Base-by-base conservation (phyloP, 1,284 basidiomycete genomes). In the Boletellus deceptivus region DNA sequence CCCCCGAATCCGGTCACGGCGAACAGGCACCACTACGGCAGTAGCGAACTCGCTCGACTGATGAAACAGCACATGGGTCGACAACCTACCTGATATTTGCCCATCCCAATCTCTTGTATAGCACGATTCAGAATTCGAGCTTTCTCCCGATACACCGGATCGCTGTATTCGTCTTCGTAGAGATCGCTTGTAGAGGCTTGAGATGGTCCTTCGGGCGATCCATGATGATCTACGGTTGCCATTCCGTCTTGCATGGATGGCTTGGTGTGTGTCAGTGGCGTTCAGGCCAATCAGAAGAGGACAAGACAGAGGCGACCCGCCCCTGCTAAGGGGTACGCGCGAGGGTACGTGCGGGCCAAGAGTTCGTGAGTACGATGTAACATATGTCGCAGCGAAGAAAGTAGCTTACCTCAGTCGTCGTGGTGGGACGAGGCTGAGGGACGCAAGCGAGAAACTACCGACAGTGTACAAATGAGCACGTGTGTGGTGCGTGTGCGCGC, bases 1-100 rank as follows among this genome's bases (percentile, higher is more conserved):
- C 84, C 87, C 41, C 85, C 86, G 64, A 88, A 84, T 8, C 83
- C 82, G 2, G 82, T 74, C 5, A 84, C 78, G 16, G 76, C 59
- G 59, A 84, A 84, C 2, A 85, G 64, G 58, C 63, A 69, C 80
- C 80, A 80, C 80, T 82, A 47, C 8, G 10, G 38, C 2, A 17
- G 16, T 14, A 5, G 10, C 5, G 14, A 3, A 38, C 40, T 9
- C 13, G 6, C 3, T 39, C 47, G 18, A 29, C 22, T 42, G 34
- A 50, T 20, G 13, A 17, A n/a, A 17, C 37, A 20, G 46, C 35
- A 31, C 8, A 16, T 22, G 7, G 10, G 16, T 16, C 24, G 6
- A 18, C 27, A 33, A 29, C 55, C 74, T 56, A 80, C 84, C 77
- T 87, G 85, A 61, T 87, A 87, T 54, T 70, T 77, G 0, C 84